phyloP scores from a whole-genome alignment of 2,329 filamentous ascomycete species.

The Rugonectria rugulosa region DNA sequence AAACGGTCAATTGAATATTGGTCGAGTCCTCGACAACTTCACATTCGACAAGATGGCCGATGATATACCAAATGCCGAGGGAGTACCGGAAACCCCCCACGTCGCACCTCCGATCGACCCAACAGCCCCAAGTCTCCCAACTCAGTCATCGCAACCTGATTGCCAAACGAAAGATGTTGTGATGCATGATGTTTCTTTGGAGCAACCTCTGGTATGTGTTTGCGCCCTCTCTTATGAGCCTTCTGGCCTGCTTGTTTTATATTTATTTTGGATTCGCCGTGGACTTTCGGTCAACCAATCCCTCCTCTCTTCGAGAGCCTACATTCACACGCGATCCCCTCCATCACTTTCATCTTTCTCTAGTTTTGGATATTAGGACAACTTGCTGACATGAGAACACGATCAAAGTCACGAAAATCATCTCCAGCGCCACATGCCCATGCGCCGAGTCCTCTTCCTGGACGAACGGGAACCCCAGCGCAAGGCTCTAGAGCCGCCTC shows the following conservation, averaged over 20 bases:
- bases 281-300: neutral
- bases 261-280: neutral
- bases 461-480: constrained; percentile 58
- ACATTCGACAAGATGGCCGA: constrained; percentile 41
- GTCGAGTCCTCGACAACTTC: neutral
- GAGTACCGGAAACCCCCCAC: constrained; percentile 29
- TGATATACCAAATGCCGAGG: constrained; percentile 33
- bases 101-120: constrained; percentile 32
- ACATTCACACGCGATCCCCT: neutral
- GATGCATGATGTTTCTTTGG: constrained; percentile 53
- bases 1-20: constrained; percentile 14
- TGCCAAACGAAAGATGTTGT: constrained; percentile 47
- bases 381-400: neutral
- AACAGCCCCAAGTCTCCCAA: constrained; percentile 27
- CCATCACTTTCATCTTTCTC: neutral
- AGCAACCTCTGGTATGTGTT: constrained; percentile 50
- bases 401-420: constrained; percentile 31
- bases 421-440: constrained; percentile 48
- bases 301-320: neutral
- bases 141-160: constrained; percentile 29
- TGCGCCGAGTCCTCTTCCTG: constrained; percentile 52
- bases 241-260: neutral
- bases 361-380: too few species aligned
- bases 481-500: constrained; percentile 63
- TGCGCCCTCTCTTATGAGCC: neutral